Base-by-base conservation (phyloP, 2,329 filamentous ascomycete genomes). In the Stromatinia cepivora region DNA sequence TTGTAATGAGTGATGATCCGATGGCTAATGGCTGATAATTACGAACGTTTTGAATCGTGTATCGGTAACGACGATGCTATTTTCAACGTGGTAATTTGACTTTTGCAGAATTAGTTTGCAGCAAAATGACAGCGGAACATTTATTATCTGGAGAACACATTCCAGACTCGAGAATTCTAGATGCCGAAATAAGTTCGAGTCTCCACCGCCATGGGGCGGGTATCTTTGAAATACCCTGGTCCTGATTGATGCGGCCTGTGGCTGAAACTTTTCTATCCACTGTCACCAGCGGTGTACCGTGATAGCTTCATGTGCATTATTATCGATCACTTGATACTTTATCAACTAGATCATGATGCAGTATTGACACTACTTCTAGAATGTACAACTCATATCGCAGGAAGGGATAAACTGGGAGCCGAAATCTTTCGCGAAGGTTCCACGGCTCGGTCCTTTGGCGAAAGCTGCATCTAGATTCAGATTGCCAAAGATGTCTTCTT, bases 351-450 rank as follows among this genome's bases (percentile, higher is more conserved):
- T 50, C 11, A n/a, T n/a, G n/a, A n/a, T n/a, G n/a, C 28, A 34
- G 45, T 36, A 17, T 13, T 11, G 11, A 28, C 17, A 48, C 28
- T 34, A 22, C 25, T n/a, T 6, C 31, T 9, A 20, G 10, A 46
- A 9, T 62, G 59, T 20, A 62, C 59, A 62, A 62, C 59, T 62
- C 59, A 62, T 50, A 36, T 66, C 63, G 50, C 48, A 42, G 63
- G 48, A 31, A 22, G 34, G 62, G 45, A 56, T 56, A 48, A 62
- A 20, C 48, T 48, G 58, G 58, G 28, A 42, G 28, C 34, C 11
- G 54, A 25, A 25, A 17, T 25, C 34, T 22, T 58, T 58, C 54
- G 34, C 54, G 54, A 58, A 25, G 54, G 31, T 58, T 58, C 54
- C 34, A 58, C 58, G 20, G 6, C 42, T 48, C 20, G 25, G 31